Conservation (phyloP, 169 alveolate species). For the Cryptosporidium sp. region DNA sequence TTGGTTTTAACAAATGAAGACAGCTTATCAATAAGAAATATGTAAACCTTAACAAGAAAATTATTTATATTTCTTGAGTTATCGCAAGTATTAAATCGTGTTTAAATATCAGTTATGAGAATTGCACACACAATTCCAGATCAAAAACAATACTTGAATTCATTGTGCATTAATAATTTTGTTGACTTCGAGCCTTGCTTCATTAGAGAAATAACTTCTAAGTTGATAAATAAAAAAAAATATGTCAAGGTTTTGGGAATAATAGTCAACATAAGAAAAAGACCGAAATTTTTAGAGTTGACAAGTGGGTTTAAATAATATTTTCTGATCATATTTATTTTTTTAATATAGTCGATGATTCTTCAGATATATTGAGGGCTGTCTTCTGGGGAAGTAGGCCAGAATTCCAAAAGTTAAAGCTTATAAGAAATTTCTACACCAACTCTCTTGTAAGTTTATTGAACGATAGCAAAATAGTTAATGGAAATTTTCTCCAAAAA, state of each 20-base stretch:
- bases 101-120: neutral
- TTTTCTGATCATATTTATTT: neutral
- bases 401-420: slow-evolving; percentile 9
- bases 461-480: neutral
- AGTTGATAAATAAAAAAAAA: neutral
- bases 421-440: slow-evolving; percentile 28
- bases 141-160: neutral
- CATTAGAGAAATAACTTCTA: slow-evolving; percentile 11
- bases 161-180: neutral
- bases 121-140: neutral
- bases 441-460: slow-evolving; percentile 36
- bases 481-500: neutral
- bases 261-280: slow-evolving; percentile 19
- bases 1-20: neutral
- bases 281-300: slow-evolving; percentile 40
- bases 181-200: slow-evolving; percentile 31
- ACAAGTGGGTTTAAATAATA: slow-evolving; percentile 41
- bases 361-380: slow-evolving; percentile 52
- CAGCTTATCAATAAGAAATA: neutral
- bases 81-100: neutral
- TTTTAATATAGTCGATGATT: slow-evolving; percentile 47
- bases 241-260: slow-evolving; percentile 50
- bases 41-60: neutral
- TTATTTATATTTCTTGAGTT: neutral
- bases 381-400: slow-evolving; percentile 49